A percentile compares a stretch with the other conserved stretches of the same genome.
Evolutionary conservation across 2,329 filamentous ascomycete species (phyloP).

Genomic region (Metarhizium robertsii): DNA sequence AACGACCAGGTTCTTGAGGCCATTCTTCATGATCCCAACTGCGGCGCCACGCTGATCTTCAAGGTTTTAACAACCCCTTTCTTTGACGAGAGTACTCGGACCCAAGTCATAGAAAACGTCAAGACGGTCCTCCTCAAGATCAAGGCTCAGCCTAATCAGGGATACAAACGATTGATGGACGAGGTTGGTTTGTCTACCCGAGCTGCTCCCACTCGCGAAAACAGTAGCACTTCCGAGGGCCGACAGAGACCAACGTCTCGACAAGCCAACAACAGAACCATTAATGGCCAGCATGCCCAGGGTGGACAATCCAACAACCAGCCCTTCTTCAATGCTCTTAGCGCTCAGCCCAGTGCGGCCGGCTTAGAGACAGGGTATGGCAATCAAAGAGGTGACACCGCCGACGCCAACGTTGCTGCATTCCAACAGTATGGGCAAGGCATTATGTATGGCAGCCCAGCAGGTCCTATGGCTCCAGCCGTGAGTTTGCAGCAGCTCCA

Average conservation of each 20-base stretch:
- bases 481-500: conserved; percentile 46
- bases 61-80: conserved; percentile 97
- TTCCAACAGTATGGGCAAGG: conserved; percentile 43
- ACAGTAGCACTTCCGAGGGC: conserved; percentile 35
- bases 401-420: conserved; percentile 38
- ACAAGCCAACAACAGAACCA: conserved; percentile 31
- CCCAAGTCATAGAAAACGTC: conserved; percentile 84
- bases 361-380: conserved; percentile 44
- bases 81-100: conserved; percentile 84
- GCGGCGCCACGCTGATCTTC: conserved; percentile 93
- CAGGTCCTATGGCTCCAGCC: conserved; percentile 34
- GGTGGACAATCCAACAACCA: conserved; percentile 29
- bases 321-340: conserved; percentile 46
- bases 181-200: conserved; percentile 83
- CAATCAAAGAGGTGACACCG: conserved; percentile 42
- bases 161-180: conserved; percentile 98
- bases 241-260: conserved; percentile 48
- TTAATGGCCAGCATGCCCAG: conserved; percentile 32
- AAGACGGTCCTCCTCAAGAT: conserved; percentile 80
- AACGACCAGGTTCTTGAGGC: conserved; percentile 82
- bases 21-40: conserved; percentile 84
- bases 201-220: conserved; percentile 34
- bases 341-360: conserved; percentile 26
- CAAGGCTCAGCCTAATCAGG: conserved; percentile 88
- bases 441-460: conserved; percentile 40